Evolutionary conservation across 2,329 filamentous ascomycete genomes (phyloP).

Genomic region (Rhexocercosporidium sp.): DNA sequence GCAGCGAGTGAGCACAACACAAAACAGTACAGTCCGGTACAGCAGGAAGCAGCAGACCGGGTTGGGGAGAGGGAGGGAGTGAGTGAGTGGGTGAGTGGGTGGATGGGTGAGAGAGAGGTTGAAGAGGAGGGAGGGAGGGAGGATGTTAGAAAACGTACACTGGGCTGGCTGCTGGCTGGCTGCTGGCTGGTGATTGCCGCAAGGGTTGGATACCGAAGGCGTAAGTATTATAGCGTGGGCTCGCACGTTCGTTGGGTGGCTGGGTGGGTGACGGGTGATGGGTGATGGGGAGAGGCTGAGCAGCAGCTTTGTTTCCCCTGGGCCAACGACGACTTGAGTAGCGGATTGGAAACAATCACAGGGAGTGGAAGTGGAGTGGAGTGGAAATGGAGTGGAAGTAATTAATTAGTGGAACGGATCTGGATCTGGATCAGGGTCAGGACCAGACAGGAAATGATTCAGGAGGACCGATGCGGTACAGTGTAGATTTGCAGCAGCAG

Average conservation of each 20-base stretch:
- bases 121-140: not conserved
- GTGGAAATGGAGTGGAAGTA: no score
- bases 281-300: not conserved
- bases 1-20: not conserved
- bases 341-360: not conserved
- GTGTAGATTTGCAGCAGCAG: no score
- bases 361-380: no score
- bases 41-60: slow-evolving; percentile 5
- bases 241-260: no score
- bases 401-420: not conserved
- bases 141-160: not conserved
- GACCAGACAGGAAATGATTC: slow-evolving; percentile 26
- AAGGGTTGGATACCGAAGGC: slow-evolving; percentile 18
- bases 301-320: not conserved
- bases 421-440: no score
- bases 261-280: not conserved
- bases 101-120: not conserved
- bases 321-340: not conserved
- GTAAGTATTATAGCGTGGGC: no score
- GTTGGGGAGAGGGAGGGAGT: not conserved
- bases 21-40: no score
- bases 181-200: slow-evolving; percentile 14
- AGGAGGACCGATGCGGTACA: slow-evolving; percentile 7
- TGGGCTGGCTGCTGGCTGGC: slow-evolving; percentile 4
- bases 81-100: not conserved